Percentiles rank a stretch among this genome's conserved stretches.
These are phyloP conservation scores for Penicillium herquei DNA, from an alignment of 495 filamentous ascomycete species.

Conservation along the genomic window DNA sequence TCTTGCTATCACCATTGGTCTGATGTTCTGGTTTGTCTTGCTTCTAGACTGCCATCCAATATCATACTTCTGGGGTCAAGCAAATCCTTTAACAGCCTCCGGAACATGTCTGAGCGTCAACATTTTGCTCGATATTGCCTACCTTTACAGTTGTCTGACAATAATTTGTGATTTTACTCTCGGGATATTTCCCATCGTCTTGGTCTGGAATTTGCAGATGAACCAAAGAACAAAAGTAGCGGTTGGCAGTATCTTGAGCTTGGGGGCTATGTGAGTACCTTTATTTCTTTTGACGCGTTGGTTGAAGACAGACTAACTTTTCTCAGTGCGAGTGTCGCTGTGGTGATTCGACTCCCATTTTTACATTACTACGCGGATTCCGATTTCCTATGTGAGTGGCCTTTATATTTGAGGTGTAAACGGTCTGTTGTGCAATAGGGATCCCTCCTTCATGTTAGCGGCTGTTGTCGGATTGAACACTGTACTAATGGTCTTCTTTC, in stretches of 20 bases:
- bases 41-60: constrained; percentile 30
- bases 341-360: constrained; percentile 29
- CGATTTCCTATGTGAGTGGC: constrained; percentile 31
- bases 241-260: constrained; percentile 24
- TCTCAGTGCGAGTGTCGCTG: constrained; percentile 25
- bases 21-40: constrained; percentile 29
- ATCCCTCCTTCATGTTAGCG: no score
- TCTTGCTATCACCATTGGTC: constrained; percentile 23
- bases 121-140: constrained; percentile 22
- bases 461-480: no score
- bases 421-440: no score
- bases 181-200: constrained; percentile 23
- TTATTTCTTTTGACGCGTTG: not conserved
- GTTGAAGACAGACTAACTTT: not conserved
- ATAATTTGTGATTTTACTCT: constrained; percentile 31
- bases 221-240: constrained; percentile 25
- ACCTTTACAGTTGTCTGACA: constrained; percentile 30
- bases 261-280: constrained; percentile 29
- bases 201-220: constrained; percentile 30
- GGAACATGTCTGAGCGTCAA: constrained; percentile 32
- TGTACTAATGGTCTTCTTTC: not conserved
- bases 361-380: constrained; percentile 16
- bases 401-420: no score
- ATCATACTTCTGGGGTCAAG: constrained; percentile 29
- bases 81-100: not conserved